Evolutionary conservation across 75 land plant genomes (phyloP).

Genomic region (Pinus albicaulis): DNA sequence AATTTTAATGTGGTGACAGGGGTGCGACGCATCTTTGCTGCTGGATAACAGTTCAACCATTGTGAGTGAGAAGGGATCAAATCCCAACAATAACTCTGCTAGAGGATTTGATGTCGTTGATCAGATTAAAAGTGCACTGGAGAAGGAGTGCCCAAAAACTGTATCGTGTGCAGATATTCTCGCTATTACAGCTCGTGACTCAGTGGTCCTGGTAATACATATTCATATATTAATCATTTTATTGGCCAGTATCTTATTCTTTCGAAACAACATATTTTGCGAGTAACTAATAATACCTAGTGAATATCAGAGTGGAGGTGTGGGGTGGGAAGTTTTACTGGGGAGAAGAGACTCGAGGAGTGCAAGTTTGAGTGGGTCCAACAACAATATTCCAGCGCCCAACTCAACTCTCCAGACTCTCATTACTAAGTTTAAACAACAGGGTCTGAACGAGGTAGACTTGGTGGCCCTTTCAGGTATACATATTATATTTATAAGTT

Average conservation of each 20-base stretch:
- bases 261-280: neutral
- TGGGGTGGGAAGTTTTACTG: slow-evolving; percentile 60
- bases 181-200: slow-evolving; percentile 19
- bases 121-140: slow-evolving; percentile 8
- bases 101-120: slow-evolving; percentile 15
- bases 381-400: slow-evolving; percentile 66
- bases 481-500: too few relatives aligned
- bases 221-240: too few relatives aligned
- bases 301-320: slow-evolving; percentile 50
- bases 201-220: neutral
- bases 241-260: neutral
- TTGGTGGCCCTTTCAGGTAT: slow-evolving; percentile 79
- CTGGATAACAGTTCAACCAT: slow-evolving; percentile 10
- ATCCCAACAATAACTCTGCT: slow-evolving; percentile 3
- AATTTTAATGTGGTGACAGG: neutral
- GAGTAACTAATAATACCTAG: too few relatives aligned
- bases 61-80: slow-evolving; percentile 8
- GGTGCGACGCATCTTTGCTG: slow-evolving; percentile 9
- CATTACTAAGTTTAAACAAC: slow-evolving; percentile 51
- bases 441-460: slow-evolving; percentile 65
- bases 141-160: slow-evolving; percentile 11
- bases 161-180: slow-evolving; percentile 22
- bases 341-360: slow-evolving; percentile 68
- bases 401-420: slow-evolving; percentile 60
- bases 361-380: slow-evolving; percentile 55